Base-by-base conservation (phyloP, 73 alveolate species). In the Symbiodinium natans region DNA sequence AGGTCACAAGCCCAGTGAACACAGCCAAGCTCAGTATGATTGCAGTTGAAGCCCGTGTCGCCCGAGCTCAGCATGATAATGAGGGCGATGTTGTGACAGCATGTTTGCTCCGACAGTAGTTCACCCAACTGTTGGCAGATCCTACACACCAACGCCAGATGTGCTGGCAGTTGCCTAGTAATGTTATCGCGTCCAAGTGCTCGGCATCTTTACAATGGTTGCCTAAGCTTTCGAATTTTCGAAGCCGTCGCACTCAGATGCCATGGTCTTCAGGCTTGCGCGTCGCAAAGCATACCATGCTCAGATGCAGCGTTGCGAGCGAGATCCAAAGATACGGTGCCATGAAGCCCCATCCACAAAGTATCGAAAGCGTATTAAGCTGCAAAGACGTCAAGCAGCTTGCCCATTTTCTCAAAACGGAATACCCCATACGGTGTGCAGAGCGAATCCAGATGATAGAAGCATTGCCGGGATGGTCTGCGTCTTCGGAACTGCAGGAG, bases 401-500 rank as follows among this genome's bases (percentile, higher is more conserved):
- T 42, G 39, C 46, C 23, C 63, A 41, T 19, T 90, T 90, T 42
- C n/a, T 90, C 56, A 68, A 73, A 48, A 83, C 43, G 41, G 97
- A 90, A 89, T 90, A 90, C n/a, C 97, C 97, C 56, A 90, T 90
- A n/a, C 97, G 97, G 41, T 90, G 97, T 41, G 97, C 97, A 6
- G 97, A 90, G 77, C 97, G 97, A 48, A 68, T 90, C 38, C 63
- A 71, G 68, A 52, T 90, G 54, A 90, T 90, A 38, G 97, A 90
- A 34, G 77, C 97, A 2, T 41, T 90, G 63, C 97, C 97, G 1
- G 23, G 41, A n/a, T 90, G 97, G 97, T 71, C 89, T 41, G 29
- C 46, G 39, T 42, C 80, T 6, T 19, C 87, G 11, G 89, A 68
- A 80, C 48, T 90, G 74, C 33, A 71, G 56, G 97, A 90, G 77